Evolutionary conservation across 2,329 filamentous ascomycete species (phyloP).

Genomic region (Colletotrichum horii): DNA sequence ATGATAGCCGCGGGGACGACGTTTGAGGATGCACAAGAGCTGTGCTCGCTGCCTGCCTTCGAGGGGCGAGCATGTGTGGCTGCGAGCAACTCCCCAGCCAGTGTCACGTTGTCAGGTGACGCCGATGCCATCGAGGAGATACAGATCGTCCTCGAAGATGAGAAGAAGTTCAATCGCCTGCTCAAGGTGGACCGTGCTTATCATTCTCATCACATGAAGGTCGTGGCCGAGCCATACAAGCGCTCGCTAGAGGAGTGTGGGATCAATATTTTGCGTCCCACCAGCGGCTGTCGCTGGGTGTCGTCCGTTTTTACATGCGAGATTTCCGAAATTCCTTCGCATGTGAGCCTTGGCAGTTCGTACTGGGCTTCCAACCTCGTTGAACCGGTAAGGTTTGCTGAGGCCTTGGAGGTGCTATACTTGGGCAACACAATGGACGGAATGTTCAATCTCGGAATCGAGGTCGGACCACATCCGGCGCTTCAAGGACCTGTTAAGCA

Average conservation of each 20-base stretch:
- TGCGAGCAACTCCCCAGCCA: slow-evolving; percentile 25
- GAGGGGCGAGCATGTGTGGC: slow-evolving; percentile 26
- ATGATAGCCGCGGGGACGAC: slow-evolving; percentile 30
- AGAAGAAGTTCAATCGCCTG: slow-evolving; percentile 21
- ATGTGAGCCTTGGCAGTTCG: neutral
- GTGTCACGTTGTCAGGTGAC: slow-evolving; percentile 32
- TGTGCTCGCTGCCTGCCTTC: slow-evolving; percentile 6
- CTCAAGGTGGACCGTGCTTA: slow-evolving; percentile 33
- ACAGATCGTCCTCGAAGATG: slow-evolving; percentile 23
- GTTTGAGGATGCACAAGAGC: slow-evolving; percentile 11
- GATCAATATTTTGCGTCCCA: neutral
- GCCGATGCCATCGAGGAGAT: slow-evolving; percentile 28
- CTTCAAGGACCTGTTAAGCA: slow-evolving; percentile 38
- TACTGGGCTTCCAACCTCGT: slow-evolving; percentile 36
- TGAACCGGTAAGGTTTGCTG: slow-evolving; percentile 29
- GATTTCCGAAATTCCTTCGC: neutral
- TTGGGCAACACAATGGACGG: neutral
- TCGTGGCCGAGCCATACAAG: neutral
- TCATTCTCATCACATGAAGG: slow-evolving; percentile 33
- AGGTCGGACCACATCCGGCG: slow-evolving; percentile 42
- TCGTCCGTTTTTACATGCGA: neutral
- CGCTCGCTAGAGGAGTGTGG: neutral
- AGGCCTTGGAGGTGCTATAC: slow-evolving; percentile 3
- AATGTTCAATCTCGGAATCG: slow-evolving; percentile 25
- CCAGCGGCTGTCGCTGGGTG: neutral